Evolutionary conservation across 345 rosid species (phyloP).

Genomic region (Luvunga scandens): DNA sequence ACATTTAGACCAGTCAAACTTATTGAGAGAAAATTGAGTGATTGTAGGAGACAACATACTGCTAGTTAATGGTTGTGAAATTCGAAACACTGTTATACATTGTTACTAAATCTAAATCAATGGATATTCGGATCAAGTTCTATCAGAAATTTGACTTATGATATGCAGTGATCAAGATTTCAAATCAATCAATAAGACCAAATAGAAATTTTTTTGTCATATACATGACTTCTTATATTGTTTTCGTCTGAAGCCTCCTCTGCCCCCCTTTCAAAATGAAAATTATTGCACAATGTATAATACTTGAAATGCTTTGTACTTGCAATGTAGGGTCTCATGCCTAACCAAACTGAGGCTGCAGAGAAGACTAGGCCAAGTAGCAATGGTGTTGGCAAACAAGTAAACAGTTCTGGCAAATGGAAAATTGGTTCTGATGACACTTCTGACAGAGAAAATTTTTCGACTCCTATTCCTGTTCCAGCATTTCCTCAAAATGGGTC

Average conservation of each 20-base stretch:
- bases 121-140: background rate
- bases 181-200: background rate
- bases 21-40: background rate
- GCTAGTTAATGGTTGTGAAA: background rate
- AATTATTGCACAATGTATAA: background rate
- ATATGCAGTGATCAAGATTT: background rate
- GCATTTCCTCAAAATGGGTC: conserved; percentile 37
- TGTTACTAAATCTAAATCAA: background rate
- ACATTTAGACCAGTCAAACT: background rate
- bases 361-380: conserved; percentile 25
- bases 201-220: background rate
- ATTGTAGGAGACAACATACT: background rate
- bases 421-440: conserved; percentile 28
- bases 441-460: conserved; percentile 20
- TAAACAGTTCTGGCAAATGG: conserved; percentile 28
- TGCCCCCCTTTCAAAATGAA: no score
- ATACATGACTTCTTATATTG: background rate
- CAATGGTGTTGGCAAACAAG: conserved; percentile 20
- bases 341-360: conserved; percentile 37
- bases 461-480: conserved; percentile 63
- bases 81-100: no score
- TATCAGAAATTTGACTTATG: background rate
- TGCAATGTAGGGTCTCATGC: conserved; percentile 24
- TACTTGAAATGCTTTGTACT: background rate
- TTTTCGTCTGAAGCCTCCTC: background rate